Evolutionary conservation across 176 grass and related monocot genomes (phyloP).

Genomic region (Leersia perrieri): DNA sequence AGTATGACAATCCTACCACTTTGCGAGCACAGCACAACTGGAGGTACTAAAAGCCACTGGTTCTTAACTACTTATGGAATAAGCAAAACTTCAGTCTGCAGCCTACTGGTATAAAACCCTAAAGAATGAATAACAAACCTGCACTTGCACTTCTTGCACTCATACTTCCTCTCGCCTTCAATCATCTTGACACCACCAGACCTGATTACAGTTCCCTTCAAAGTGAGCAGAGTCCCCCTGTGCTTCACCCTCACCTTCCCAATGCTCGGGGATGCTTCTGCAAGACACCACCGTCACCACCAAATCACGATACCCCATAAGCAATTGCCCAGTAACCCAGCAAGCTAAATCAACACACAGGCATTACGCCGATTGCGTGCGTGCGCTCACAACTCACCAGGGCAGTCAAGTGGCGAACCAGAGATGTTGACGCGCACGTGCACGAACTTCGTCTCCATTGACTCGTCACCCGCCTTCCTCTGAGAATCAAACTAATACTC

Average conservation of each 20-base stretch:
- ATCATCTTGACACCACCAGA: constrained; percentile 89
- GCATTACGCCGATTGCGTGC: not conserved
- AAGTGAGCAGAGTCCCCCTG: constrained; percentile 58
- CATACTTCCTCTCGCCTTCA: constrained; percentile 62
- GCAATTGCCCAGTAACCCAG: not conserved
- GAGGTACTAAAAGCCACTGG: not conserved
- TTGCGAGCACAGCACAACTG: not conserved
- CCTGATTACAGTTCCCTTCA: constrained; percentile 84
- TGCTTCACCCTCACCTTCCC: constrained; percentile 87
- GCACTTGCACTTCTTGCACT: constrained; percentile 76
- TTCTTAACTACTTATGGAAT: not conserved
- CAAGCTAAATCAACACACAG: not conserved
- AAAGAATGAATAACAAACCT: constrained; percentile 44
- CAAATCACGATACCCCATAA: not conserved
- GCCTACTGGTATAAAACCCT: not conserved
- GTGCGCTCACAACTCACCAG: constrained; percentile 51
- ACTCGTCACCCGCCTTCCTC: constrained; percentile 21
- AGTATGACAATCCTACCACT: not conserved
- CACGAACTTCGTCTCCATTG: constrained; percentile 38
- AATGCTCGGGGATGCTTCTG: constrained; percentile 75
- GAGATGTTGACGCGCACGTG: constrained; percentile 69
- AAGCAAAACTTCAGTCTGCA: not conserved
- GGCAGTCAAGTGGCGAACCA: constrained; percentile 65
- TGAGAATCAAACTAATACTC: constrained; percentile 13
- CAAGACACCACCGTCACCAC: not conserved